Evolutionary conservation across 805 yeast genomes (phyloP), one percentile per base, ranked within the genome.

Genomic region (Dipodascus geniculatus): DNA sequence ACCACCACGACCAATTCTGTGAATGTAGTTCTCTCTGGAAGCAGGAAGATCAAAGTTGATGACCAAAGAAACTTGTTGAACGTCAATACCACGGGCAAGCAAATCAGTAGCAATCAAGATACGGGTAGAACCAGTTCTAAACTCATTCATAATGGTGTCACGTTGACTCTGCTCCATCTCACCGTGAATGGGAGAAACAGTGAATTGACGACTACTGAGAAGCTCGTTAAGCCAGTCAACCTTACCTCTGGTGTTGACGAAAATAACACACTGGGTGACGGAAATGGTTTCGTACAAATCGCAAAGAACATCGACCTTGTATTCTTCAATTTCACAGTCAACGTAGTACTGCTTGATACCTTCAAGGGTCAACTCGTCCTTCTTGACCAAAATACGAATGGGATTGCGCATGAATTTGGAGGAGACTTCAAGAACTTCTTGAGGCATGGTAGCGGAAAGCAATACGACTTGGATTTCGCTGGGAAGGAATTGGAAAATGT

Each of bases 1-100:
- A 66, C 99, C 99, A 63, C 95, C 87, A 75, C 99, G 83, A 71
- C 99, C 99, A 65, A 91, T 95, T 75, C 99, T 81, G 75, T 91
- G 99, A 65, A 91, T 85, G 71, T 93, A 91, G 76, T 87, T 90
- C 72, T 90, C 96, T 71, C 85, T 82, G 75, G 84, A 85, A 61
- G 81, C 77, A 48, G 97, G 97, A 63, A 90, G 74, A 71, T 90
- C 98, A 74, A 88, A 90, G 77, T 90, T 90, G 61, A 90, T 87
- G 59, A 90, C 98, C 61, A 91, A 78, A 31, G 96, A 88, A 55
- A 90, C 96, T 74, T 90, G 98, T 75, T 90, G 98, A 53, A 90
- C 96, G 74, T 90, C 98, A 61, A 90, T 90, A 72, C 98, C 98
- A 74, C 98, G 82, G 42, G 98, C 97, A 82, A 90, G 87, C 59